phyloP scores from a whole-genome alignment of 192 early-diverging fungal genomes.

The Rhizoclosmatium sp. region DNA sequence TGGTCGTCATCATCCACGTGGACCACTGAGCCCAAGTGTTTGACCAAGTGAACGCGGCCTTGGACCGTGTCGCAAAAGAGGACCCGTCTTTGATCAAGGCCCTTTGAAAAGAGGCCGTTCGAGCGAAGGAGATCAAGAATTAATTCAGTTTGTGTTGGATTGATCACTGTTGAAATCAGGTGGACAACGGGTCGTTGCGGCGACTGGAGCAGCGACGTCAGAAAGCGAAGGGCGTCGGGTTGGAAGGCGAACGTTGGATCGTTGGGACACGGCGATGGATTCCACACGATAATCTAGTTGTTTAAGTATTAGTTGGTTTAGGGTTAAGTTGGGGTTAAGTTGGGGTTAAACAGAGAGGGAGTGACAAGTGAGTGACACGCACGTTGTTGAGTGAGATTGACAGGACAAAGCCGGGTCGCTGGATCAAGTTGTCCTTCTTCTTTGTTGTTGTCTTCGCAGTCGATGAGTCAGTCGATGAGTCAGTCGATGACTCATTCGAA shows the following conservation, averaged over 20 bases:
- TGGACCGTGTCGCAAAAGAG: slow-evolving; percentile 74
- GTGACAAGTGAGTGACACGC: too few species aligned
- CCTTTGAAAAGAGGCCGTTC: slow-evolving; percentile 1
- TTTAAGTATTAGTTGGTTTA: too few species aligned
- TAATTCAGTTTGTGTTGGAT: neutral
- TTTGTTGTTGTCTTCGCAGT: too few species aligned
- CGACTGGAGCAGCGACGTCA: slow-evolving; percentile 52
- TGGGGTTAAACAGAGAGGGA: too few species aligned
- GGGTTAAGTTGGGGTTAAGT: too few species aligned
- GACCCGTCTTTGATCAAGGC: slow-evolving; percentile 70
- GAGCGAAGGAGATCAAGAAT: neutral
- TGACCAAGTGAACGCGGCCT: slow-evolving; percentile 73
- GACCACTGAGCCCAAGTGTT: slow-evolving; percentile 68
- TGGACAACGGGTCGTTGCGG: neutral
- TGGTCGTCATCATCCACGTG: slow-evolving; percentile 67
- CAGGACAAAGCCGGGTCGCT: too few species aligned
- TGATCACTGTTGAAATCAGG: neutral
- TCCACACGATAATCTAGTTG: slow-evolving; percentile 80
- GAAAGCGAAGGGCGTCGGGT: slow-evolving; percentile 63
- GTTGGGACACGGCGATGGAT: slow-evolving; percentile 73
- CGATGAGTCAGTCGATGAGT: too few species aligned
- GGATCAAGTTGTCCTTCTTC: too few species aligned
- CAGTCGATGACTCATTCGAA: too few species aligned
- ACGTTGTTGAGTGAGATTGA: too few species aligned
- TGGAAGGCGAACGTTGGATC: slow-evolving; percentile 78